These are phyloP conservation scores for Fusarium fracticaudum DNA, from an alignment of 2,329 filamentous ascomycete species.

Conservation along the genomic window DNA sequence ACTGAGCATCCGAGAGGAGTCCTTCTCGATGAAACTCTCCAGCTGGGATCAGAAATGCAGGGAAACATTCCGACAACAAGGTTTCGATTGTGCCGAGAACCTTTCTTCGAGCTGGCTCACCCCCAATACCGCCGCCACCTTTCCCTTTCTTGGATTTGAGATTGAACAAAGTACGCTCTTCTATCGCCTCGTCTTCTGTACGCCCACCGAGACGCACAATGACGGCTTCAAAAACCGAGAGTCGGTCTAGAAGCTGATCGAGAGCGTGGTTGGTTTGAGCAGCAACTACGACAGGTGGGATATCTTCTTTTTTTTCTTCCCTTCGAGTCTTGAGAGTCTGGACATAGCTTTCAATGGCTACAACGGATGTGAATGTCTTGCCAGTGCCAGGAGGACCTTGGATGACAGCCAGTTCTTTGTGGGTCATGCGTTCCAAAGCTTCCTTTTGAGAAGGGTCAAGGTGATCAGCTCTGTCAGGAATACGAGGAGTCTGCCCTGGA, in stretches of 20 bases:
- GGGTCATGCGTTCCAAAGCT: constrained; percentile 76
- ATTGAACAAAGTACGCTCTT: constrained; percentile 72
- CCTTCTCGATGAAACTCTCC: constrained; percentile 62
- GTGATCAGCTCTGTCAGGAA: constrained; percentile 25
- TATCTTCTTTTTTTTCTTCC: constrained; percentile 54
- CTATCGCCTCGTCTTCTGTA: constrained; percentile 72
- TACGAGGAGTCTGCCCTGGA: neutral
- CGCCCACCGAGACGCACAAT: constrained; percentile 73
- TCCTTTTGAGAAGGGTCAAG: constrained; percentile 77
- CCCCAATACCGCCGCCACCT: neutral
- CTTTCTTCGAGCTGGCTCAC: constrained; percentile 17
- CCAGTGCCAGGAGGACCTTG: constrained; percentile 82
- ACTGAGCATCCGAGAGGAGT: constrained; percentile 71
- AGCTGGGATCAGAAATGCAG: constrained; percentile 60
- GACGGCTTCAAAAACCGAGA: constrained; percentile 62
- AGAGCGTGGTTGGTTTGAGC: constrained; percentile 93
- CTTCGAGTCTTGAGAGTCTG: constrained; percentile 64
- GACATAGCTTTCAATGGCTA: constrained; percentile 62
- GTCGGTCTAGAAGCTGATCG: constrained; percentile 78
- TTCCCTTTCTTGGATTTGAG: constrained; percentile 53
- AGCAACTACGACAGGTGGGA: constrained; percentile 74
- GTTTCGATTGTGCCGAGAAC: constrained; percentile 14
- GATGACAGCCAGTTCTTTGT: constrained; percentile 76
- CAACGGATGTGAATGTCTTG: constrained; percentile 85
- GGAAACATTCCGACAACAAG: constrained; percentile 44